Evolutionary conservation across 2,329 filamentous ascomycete species (phyloP), one percentile per base, ranked within the genome.

Genomic region (Coniochaeta sp.): DNA sequence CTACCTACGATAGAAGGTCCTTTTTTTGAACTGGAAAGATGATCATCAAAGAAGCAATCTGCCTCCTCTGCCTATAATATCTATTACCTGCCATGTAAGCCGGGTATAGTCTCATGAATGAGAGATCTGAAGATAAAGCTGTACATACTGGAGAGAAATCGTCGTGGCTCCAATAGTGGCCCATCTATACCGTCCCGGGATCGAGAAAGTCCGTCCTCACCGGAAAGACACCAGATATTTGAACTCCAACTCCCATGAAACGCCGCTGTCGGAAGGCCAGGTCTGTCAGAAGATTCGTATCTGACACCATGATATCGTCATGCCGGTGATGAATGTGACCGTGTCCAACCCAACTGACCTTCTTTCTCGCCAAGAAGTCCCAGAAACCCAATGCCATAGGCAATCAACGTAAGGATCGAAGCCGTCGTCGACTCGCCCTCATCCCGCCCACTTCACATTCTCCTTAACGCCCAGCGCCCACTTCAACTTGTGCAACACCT

Each of bases 391-490:
- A 4, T 6, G 38, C 9, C 3, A 17, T 40, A 40, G 16, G 4
- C 16, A n/a, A n/a, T n/a, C 2, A n/a, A 40, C 36, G 4, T 17
- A 12, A 38, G 4, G 16, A 38, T n/a, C 17, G 38, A 40, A 40
- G 17, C 16, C 17, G 17, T n/a, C 17, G 38, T n/a, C 34, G 17
- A 40, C 17, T 40, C n/a, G 19, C 10, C 60, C 60, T 77, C 70
- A 86, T 71, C 81, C 72, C 7, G 83, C 81, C 59, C 76, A 82
- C 60, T 77, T 78, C 60, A 87, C 79, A 63, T 82, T 86, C 62
- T 82, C 74, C 74, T 89, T 87, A 58, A 89, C 81, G 58, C 81
- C 85, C 64, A 92, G 79, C 16, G 89, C 87, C 89, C 89, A 92
- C 68, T 79, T 84, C 72, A 93, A 79, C 75, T 90, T 85, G 63